Conservation (phyloP, 192 early-diverging fungal genomes). For the Rhizophagus prolifer region DNA sequence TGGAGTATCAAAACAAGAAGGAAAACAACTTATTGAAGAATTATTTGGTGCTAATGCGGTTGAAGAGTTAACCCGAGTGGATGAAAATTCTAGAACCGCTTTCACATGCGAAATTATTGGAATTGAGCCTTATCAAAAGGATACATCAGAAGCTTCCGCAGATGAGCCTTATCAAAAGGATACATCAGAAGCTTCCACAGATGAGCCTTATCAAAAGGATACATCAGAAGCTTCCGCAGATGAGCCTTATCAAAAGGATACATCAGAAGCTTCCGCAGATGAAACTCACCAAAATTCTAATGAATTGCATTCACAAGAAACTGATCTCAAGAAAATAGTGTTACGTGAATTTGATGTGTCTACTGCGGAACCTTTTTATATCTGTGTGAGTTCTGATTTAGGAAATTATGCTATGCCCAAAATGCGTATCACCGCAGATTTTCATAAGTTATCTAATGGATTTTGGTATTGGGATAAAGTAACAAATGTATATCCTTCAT, state of each 20-base stretch:
- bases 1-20: constrained; percentile 27
- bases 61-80: not conserved
- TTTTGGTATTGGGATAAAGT: constrained; percentile 31
- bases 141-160: not conserved
- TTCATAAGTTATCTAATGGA: constrained; percentile 14
- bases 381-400: not conserved
- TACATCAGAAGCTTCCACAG: too few relatives aligned
- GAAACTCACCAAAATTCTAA: not conserved
- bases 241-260: not conserved
- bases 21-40: not conserved
- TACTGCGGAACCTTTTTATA: not conserved
- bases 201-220: not conserved
- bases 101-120: not conserved
- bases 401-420: not conserved
- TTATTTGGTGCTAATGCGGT: not conserved
- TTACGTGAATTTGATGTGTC: not conserved
- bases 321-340: not conserved
- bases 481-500: constrained; percentile 32
- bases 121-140: not conserved
- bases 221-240: not conserved
- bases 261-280: not conserved
- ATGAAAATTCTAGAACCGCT: not conserved
- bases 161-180: not conserved
- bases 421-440: constrained; percentile 27
- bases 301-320: not conserved